phyloP scores from a whole-genome alignment of 805 yeast genomes.

The Yarrowia sp. region DNA sequence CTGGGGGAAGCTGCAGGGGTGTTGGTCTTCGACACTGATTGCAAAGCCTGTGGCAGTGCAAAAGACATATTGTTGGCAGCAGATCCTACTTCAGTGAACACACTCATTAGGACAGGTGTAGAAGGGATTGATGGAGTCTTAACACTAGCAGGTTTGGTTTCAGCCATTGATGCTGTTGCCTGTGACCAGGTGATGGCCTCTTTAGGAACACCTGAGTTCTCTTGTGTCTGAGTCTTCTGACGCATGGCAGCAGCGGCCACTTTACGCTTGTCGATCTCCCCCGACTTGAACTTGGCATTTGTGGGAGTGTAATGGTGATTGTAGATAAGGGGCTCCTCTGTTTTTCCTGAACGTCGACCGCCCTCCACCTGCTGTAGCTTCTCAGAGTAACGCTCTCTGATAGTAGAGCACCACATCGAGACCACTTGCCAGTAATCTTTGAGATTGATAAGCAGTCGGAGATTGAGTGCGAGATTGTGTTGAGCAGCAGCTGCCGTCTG shows the following conservation, averaged over 20 bases:
- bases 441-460: conserved; percentile 47
- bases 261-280: conserved; percentile 32
- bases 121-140: conserved; percentile 28
- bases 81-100: conserved; percentile 24
- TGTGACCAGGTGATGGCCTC: conserved; percentile 34
- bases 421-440: conserved; percentile 51
- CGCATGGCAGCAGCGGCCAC: conserved; percentile 35
- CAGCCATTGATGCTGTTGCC: conserved; percentile 24
- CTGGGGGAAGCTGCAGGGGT: conserved; percentile 21
- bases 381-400: conserved; percentile 47
- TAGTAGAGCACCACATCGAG: conserved; percentile 50
- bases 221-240: conserved; percentile 14
- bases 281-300: conserved; percentile 22
- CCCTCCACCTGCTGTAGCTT: conserved; percentile 36
- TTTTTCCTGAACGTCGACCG: conserved; percentile 16
- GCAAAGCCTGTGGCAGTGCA: conserved; percentile 23
- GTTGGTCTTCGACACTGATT: conserved; percentile 27
- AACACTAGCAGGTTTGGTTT: conserved; percentile 16
- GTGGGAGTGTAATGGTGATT: conserved; percentile 35
- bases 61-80: conserved; percentile 12
- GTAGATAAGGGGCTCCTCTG: conserved; percentile 31
- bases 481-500: conserved; percentile 47
- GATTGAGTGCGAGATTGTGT: conserved; percentile 48
- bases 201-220: not conserved
- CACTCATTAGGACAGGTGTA: conserved; percentile 30